Conservation (phyloP, 768 basidiomycete species). For the Lactarius quietus region DNA sequence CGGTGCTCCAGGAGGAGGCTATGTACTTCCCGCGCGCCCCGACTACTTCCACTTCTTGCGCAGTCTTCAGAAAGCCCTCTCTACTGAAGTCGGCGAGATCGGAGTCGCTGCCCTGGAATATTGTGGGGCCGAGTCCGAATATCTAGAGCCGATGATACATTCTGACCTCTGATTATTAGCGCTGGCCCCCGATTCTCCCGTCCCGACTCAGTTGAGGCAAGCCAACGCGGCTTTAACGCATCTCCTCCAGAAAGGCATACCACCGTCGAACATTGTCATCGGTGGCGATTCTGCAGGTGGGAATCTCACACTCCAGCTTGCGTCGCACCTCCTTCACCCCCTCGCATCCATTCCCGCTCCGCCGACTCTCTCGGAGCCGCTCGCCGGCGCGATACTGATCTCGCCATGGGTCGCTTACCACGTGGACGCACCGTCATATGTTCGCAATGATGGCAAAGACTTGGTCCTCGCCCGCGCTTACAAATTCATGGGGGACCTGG, state of each 20-base stretch:
- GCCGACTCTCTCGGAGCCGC: not conserved
- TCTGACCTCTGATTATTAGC: not conserved
- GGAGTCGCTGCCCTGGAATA: constrained; percentile 9
- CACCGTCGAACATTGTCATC: constrained; percentile 23
- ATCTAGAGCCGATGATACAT: too few relatives aligned
- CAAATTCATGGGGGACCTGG: not conserved
- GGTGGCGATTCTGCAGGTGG: constrained; percentile 28
- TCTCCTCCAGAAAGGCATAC: constrained; percentile 24
- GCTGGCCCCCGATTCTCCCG: constrained; percentile 4
- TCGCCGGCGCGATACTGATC: constrained; percentile 4
- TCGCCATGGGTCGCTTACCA: constrained; percentile 4
- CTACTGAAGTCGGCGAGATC: constrained; percentile 1
- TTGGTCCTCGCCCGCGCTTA: not conserved
- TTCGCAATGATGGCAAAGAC: constrained; percentile 5
- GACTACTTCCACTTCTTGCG: constrained; percentile 1
- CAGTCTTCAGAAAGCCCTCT: not conserved
- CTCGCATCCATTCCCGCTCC: constrained; percentile 17
- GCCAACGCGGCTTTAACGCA: constrained; percentile 19
- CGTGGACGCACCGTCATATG: constrained; percentile 1
- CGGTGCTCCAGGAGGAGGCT: constrained; percentile 7
- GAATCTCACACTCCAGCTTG: constrained; percentile 26
- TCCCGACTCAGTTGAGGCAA: constrained; percentile 28
- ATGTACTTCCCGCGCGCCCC: not conserved
- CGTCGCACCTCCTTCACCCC: constrained; percentile 25
- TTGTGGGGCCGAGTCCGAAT: constrained; percentile 4